Evolutionary conservation across 2,329 filamentous ascomycete species (phyloP).

Genomic region (Escovopsis weberi): DNA sequence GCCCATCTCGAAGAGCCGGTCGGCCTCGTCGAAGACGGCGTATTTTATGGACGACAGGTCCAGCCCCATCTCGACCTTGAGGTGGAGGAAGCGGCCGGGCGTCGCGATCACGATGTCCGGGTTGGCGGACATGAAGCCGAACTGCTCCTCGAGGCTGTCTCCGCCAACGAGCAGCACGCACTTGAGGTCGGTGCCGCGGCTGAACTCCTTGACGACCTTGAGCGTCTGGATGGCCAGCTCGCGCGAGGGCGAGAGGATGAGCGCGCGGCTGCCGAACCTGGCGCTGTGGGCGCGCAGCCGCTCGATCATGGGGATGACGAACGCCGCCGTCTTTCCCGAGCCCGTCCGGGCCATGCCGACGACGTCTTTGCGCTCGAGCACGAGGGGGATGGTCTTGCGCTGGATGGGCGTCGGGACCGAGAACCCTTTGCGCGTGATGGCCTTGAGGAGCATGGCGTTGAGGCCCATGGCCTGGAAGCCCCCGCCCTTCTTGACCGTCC

Average conservation of each 20-base stretch:
- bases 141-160: slow-evolving; percentile 92
- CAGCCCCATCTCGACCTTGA: slow-evolving; percentile 92
- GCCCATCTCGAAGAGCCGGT: slow-evolving; percentile 96
- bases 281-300: slow-evolving; percentile 77
- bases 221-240: slow-evolving; percentile 90
- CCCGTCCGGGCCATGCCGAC: slow-evolving; percentile 98
- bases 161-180: slow-evolving; percentile 86
- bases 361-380: slow-evolving; percentile 85
- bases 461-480: slow-evolving; percentile 94
- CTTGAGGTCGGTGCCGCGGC: slow-evolving; percentile 79
- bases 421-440: slow-evolving; percentile 88
- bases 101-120: slow-evolving; percentile 97
- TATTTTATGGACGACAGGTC: slow-evolving; percentile 86
- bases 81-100: slow-evolving; percentile 85
- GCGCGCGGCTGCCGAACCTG: slow-evolving; percentile 68
- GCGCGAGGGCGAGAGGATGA: slow-evolving; percentile 84
- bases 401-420: slow-evolving; percentile 95
- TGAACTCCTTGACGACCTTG: slow-evolving; percentile 91
- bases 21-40: slow-evolving; percentile 94
- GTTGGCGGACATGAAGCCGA: slow-evolving; percentile 81
- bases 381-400: slow-evolving; percentile 84
- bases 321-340: slow-evolving; percentile 95
- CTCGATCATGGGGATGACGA: slow-evolving; percentile 97
- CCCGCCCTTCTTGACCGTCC: slow-evolving; percentile 83
- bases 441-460: slow-evolving; percentile 70